phyloP scores from a whole-genome alignment of 78 protist genomes.

The Blattamonas nauphoetae region DNA sequence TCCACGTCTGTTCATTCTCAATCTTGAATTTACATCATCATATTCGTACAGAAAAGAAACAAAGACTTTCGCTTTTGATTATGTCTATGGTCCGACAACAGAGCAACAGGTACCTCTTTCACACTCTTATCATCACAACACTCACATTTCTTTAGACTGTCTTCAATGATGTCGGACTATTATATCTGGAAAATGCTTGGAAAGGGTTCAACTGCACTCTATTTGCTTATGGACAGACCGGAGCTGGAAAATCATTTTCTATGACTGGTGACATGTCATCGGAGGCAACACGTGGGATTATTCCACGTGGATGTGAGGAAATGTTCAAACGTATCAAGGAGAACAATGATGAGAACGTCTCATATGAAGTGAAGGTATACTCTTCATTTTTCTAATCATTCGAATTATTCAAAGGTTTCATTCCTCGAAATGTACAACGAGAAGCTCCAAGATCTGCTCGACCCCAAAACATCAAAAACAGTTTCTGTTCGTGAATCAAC shows the following conservation, averaged over 20 bases:
- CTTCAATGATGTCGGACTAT: neutral
- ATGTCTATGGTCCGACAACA: neutral
- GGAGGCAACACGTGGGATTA: constrained; percentile 26
- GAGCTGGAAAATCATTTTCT: constrained; percentile 39
- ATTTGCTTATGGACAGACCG: constrained; percentile 68
- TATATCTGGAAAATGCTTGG: neutral
- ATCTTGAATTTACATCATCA: too few species aligned
- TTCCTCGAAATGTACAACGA: constrained; percentile 27
- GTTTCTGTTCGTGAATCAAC: neutral
- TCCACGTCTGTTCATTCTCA: too few species aligned
- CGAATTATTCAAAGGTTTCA: too few species aligned
- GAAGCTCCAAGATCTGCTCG: constrained; percentile 9
- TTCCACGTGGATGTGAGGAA: constrained; percentile 43
- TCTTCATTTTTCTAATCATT: too few species aligned
- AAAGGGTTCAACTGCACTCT: constrained; percentile 32
- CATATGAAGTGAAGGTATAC: neutral
- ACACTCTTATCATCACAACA: neutral
- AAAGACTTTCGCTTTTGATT: neutral
- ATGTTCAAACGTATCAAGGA: constrained; percentile 22
- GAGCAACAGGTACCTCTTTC: neutral
- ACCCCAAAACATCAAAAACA: neutral
- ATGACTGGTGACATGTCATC: constrained; percentile 46
- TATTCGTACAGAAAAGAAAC: too few species aligned
- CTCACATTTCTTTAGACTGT: neutral
- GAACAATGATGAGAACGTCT: neutral